phyloP scores from a whole-genome alignment of 2,329 filamentous ascomycete species.

The Talaromyces sp. region DNA sequence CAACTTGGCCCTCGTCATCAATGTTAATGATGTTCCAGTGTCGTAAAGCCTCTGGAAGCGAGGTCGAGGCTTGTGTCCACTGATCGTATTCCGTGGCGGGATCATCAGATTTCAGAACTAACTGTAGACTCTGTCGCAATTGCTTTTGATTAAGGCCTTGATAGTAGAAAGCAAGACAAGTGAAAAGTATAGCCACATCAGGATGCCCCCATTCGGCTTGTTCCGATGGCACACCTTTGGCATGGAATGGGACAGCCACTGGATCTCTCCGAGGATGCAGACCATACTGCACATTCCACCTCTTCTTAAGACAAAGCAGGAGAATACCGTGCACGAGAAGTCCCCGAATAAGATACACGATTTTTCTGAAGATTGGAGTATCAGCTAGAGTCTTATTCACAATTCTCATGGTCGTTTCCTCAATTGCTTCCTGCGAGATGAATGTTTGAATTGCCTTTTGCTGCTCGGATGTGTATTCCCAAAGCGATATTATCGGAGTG shows the following conservation, averaged over 20 bases:
- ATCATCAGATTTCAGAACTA: slow-evolving; percentile 56
- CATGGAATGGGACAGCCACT: slow-evolving; percentile 62
- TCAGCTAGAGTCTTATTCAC: neutral
- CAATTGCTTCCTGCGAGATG: slow-evolving; percentile 1
- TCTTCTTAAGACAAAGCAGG: slow-evolving; percentile 57
- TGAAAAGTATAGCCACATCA: slow-evolving; percentile 63
- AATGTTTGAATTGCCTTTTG: neutral
- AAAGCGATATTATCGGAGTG: neutral
- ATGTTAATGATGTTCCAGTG: slow-evolving; percentile 59
- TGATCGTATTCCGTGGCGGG: slow-evolving; percentile 56
- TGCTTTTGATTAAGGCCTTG: slow-evolving; percentile 52
- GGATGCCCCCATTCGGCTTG: slow-evolving; percentile 67
- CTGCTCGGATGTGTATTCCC: neutral
- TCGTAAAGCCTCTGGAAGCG: slow-evolving; percentile 47
- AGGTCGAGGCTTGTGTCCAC: slow-evolving; percentile 42
- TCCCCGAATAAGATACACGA: slow-evolving; percentile 57
- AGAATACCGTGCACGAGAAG: slow-evolving; percentile 50
- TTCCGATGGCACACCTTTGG: slow-evolving; percentile 62
- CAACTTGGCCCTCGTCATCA: slow-evolving; percentile 53
- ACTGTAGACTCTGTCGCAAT: slow-evolving; percentile 49
- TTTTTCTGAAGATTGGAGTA: too few species aligned
- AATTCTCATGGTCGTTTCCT: neutral
- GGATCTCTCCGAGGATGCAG: slow-evolving; percentile 49
- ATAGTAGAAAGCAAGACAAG: slow-evolving; percentile 67
- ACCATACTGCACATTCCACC: slow-evolving; percentile 66